Percentiles rank a stretch among this genome's conserved stretches.
Evolutionary conservation across 768 basidiomycete genomes (phyloP).

Genomic region (Phylloporus arenicola): DNA sequence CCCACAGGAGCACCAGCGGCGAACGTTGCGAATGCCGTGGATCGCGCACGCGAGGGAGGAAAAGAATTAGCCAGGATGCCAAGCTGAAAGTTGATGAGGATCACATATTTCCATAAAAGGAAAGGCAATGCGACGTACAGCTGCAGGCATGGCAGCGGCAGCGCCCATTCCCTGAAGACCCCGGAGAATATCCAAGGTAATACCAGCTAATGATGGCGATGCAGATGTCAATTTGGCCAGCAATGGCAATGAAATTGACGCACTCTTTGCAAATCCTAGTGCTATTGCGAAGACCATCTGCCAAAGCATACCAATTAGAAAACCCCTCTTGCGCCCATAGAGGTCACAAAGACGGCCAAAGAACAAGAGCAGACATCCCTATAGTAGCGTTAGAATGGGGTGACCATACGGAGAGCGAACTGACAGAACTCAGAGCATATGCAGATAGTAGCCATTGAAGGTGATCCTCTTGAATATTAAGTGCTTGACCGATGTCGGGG

Average conservation of each 20-base stretch:
- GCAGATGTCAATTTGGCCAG: background rate
- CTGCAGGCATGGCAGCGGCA: constrained; percentile 70
- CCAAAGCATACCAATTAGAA: constrained; percentile 52
- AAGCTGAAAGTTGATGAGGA: constrained; percentile 37
- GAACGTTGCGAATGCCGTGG: constrained; percentile 78
- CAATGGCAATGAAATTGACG: background rate
- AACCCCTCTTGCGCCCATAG: constrained; percentile 67
- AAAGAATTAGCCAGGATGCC: constrained; percentile 82
- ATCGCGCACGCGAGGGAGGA: constrained; percentile 59
- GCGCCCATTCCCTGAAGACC: constrained; percentile 78
- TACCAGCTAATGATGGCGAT: constrained; percentile 38
- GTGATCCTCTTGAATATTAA: constrained; percentile 44
- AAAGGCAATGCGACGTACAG: constrained; percentile 38
- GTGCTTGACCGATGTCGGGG: constrained; percentile 45
- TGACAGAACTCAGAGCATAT: constrained; percentile 62
- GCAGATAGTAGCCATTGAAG: constrained; percentile 68
- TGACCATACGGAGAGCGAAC: constrained; percentile 15
- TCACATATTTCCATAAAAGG: background rate
- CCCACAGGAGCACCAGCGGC: constrained; percentile 83
- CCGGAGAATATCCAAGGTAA: constrained; percentile 64
- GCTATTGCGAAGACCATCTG: constrained; percentile 56
- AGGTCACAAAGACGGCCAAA: constrained; percentile 78
- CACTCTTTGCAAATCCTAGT: constrained; percentile 59
- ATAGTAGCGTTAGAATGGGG: constrained; percentile 4
- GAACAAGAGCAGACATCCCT: constrained; percentile 77